phyloP scores from a whole-genome alignment of 192 early-diverging fungal species.

The Umbelopsis ramanniana region DNA sequence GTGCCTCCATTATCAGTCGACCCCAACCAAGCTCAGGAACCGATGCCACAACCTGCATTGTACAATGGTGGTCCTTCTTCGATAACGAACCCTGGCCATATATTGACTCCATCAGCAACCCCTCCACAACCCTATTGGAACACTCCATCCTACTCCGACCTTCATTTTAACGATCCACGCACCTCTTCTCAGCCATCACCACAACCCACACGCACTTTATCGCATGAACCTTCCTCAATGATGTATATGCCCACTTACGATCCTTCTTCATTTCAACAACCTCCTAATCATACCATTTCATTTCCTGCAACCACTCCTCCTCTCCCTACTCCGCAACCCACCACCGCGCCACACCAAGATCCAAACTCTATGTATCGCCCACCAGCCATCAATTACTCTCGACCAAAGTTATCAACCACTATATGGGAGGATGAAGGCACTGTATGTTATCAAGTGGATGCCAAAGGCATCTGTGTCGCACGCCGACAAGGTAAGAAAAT shows the following conservation, averaged over 20 bases:
- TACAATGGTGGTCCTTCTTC: background rate
- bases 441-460: slow-evolving; percentile 80
- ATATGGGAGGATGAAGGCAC: slow-evolving; percentile 86
- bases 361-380: background rate
- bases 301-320: slow-evolving; percentile 23
- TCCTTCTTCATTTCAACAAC: slow-evolving; percentile 23
- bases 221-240: slow-evolving; percentile 12
- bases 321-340: slow-evolving; percentile 21
- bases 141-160: slow-evolving; percentile 14
- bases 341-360: background rate
- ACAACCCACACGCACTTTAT: slow-evolving; percentile 11
- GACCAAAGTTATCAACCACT: slow-evolving; percentile 66
- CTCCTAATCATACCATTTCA: slow-evolving; percentile 17
- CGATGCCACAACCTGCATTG: slow-evolving; percentile 5
- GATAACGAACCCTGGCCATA: background rate
- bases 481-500: slow-evolving; percentile 60
- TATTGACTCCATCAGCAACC: slow-evolving; percentile 12
- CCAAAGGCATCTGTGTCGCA: slow-evolving; percentile 76
- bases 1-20: slow-evolving; percentile 16
- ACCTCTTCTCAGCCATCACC: background rate
- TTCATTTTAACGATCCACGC: slow-evolving; percentile 11
- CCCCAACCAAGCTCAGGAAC: background rate
- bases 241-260: slow-evolving; percentile 21
- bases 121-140: background rate
- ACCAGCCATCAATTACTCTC: background rate